Base-by-base conservation (phyloP, 163 green algal species). In the Scenedesmus sp. region DNA sequence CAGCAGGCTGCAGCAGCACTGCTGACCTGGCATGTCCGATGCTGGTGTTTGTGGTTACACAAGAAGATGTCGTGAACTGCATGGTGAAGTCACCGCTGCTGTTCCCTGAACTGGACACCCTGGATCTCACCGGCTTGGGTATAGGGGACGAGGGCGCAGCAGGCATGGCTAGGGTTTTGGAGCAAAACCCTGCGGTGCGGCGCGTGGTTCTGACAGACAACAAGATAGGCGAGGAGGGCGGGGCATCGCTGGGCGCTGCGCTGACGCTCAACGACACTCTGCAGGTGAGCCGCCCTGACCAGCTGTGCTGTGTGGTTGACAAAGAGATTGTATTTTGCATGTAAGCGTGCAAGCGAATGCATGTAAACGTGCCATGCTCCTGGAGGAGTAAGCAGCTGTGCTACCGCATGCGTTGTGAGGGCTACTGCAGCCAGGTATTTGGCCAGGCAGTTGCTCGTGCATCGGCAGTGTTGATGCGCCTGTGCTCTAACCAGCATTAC, bases 161-260 rank as follows among this genome's bases (percentile, higher is more conserved):
- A 18, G 84, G 16, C 23, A 82, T 93, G 67, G 90, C 90, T 15
- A 83, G 67, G 66, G 84, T 90, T 23, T 60, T 93, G 55, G 23
- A 46, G 20, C 76, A 76, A 60, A 83, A 82, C 79, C 90, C 90
- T 70, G 62, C 85, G 4, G 5, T 93, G 76, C 73, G 90, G n/a
- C 85, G 90, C 8, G 10, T 76, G 52, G 79, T 88, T 54, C 81
- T 93, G 90, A 73, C 90, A 15, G 90, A 93, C 76, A 93, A 93
- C 55, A 74, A 77, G 20, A 91, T 93, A 34, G 90, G 90, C 54
- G 62, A 90, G 76, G 90, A 88, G 74, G 85, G 90, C 8, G 90
- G 60, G 0, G 64, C 59, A 20, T 73, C 85, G 13, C 85, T 93
- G 59, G 85, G 62, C 0, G 85, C 23, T 46, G 90, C 90, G 18